Conservation (phyloP, 345 rosid genomes). For the Eucalyptus cladocalyx region DNA sequence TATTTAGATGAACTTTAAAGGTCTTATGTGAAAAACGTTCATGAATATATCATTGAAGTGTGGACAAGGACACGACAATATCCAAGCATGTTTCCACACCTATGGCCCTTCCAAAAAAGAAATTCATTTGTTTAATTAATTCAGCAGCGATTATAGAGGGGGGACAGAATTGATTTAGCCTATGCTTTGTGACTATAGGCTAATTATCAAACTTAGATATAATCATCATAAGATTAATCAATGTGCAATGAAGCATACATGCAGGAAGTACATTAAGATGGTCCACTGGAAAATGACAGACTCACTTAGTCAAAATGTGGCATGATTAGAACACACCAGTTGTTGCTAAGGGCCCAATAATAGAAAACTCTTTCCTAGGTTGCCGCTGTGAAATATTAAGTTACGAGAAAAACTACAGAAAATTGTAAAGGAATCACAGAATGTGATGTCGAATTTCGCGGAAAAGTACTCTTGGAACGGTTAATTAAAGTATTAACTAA, state of each 20-base stretch:
- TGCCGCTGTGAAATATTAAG: not conserved
- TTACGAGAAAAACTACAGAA: not conserved
- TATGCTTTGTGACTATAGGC: not conserved
- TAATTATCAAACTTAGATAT: not conserved
- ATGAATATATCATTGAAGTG: not conserved
- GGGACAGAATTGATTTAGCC: not conserved
- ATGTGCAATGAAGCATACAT: not conserved
- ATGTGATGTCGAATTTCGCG: not conserved
- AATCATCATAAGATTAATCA: not conserved
- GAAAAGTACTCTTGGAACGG: not conserved
- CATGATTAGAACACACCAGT: not conserved
- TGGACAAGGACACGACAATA: not conserved
- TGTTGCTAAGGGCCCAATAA: not conserved
- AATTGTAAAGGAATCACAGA: not conserved
- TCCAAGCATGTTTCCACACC: not conserved
- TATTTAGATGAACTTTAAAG: not conserved
- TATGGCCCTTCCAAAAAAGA: not conserved
- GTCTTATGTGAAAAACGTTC: not conserved
- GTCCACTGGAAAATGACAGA: not conserved
- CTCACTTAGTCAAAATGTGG: not conserved
- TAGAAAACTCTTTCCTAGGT: not conserved
- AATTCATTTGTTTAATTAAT: not conserved
- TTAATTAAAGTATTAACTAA: not conserved
- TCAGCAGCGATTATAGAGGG: not conserved
- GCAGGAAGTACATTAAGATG: not conserved